These are phyloP conservation scores for Exobasidium rhododendri DNA, from an alignment of 1,284 basidiomycete species.

Conservation along the genomic window DNA sequence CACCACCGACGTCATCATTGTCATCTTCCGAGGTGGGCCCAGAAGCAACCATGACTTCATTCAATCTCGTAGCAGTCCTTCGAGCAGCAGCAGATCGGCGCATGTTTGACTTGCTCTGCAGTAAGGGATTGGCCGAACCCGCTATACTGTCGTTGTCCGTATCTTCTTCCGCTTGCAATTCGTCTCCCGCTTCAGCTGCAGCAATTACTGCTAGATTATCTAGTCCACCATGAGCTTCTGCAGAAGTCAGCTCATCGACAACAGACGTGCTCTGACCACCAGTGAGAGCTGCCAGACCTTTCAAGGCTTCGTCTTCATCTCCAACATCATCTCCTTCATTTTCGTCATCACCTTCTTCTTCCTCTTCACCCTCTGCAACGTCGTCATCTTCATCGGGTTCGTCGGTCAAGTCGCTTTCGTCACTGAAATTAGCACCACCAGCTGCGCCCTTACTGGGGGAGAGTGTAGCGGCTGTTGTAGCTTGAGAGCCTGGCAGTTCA, in stretches of 20 bases:
- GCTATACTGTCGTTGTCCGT: constrained; percentile 13
- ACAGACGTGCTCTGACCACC: constrained; percentile 20
- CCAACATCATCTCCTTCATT: constrained; percentile 15
- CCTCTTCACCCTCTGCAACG: constrained; percentile 15
- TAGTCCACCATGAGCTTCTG: constrained; percentile 18
- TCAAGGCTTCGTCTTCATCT: constrained; percentile 38
- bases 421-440: constrained; percentile 24
- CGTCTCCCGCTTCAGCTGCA: constrained; percentile 33
- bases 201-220: constrained; percentile 42
- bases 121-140: not conserved
- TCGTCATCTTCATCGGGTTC: constrained; percentile 16
- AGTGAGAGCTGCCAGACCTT: constrained; percentile 37
- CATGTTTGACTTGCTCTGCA: not conserved
- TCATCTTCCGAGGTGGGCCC: constrained; percentile 22
- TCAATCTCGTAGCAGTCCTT: not conserved
- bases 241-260: not conserved
- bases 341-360: constrained; percentile 17
- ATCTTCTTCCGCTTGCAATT: not conserved
- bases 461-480: not conserved
- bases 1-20: no score
- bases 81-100: not conserved
- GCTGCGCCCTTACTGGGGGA: not conserved
- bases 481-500: not conserved
- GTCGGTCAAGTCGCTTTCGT: constrained; percentile 36
- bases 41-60: constrained; percentile 1